Evolutionary conservation across 495 filamentous ascomycete species (phyloP), one percentile per base, ranked within the genome.

Genomic region (Penicillium riverlandense): DNA sequence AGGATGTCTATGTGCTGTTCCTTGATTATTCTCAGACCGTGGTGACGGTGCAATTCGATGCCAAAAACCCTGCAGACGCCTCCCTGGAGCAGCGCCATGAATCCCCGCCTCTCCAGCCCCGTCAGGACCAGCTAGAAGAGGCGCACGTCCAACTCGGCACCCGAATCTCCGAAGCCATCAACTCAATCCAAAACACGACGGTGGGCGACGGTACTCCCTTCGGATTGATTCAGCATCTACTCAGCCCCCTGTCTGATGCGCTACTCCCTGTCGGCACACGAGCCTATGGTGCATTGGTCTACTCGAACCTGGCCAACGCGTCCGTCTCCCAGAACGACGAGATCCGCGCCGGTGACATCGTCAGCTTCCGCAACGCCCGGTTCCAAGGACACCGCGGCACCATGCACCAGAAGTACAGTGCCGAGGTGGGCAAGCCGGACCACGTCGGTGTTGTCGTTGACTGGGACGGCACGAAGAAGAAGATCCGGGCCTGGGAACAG

Each of bases 391-490:
- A 98, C 61, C 87, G 90, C 48, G 92, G 92, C 4, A 78, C 88
- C 8, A 87, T 98, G 84, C 90, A 96, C 55, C 83, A 86, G 50
- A 97, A 97, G 66, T 98, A 98, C 58, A 82, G 69, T 41, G 67
- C 78, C 31, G 92, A 98, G 48, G 88, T 96, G 0, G 92, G 92
- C 38, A 89, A 86, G 55, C 86, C 86, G 4, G 91, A 96, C 53
- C 92, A 98, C 63, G 92, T 97, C 1, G 94, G 77, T 4, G 72
- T 98, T n/a, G 90, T 97, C n/a, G 77, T 89, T 9, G 92, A 98
- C 59, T 98, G 92, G 92, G 92, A 98, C 62, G 92, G 92, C 29
- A 95, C 89, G 22, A 95, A 96, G 75, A 96, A 96, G 79, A 95
- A 96, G 76, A 84, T 98, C 31, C 70, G 90, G 33, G 90, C 83